Base-by-base conservation (phyloP, 2,329 filamentous ascomycete genomes). In the Botrytis paeoniae region DNA sequence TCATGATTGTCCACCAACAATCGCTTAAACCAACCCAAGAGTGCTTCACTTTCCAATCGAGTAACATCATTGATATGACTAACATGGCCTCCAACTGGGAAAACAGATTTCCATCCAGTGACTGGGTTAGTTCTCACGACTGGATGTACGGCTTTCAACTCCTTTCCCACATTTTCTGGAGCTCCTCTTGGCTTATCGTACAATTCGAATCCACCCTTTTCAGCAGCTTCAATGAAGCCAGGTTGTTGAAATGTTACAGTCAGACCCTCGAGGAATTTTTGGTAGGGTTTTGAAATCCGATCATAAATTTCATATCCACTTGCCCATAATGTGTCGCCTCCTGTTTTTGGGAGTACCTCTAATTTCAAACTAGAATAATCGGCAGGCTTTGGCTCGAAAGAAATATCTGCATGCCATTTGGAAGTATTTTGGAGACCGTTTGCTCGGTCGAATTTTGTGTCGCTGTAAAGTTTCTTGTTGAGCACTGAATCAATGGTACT, bases 301-400 rank as follows among this genome's bases (percentile, higher is more conserved):
- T 92, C 90, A 78, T 91, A 92, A 18, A 91, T 81, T 76, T 92
- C 89, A 78, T 91, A 91, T 0, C 89, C 89, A 1, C 88, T 90
- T 0, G 89, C 90, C 89, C 89, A 92, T 9, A 92, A 85, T 0
- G 90, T 91, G 0, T 85, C 84, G 35, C 88, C 85, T 10, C 88
- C 88, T 0, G 85, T 88, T 62, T 83, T 82, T 1, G 89, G 89
- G 0, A 91, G 81, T 68, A 87, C 82, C 4, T 85, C 85, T 1
- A 91, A 81, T 43, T 88, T 85, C n/a, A 92, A 82, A 20, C 51
- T 84, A 0, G 89, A 85, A 76, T 92, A 92, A 78, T 92, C 90
- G 4, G 86, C 85, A 0, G 91, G 90, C 1, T 86, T 83, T 0
- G 86, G 86, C 81, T 92, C 90, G 74, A 91, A 92, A 0, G 86